Evolutionary conservation across 257 asterid genomes (phyloP).

Genomic region (Asclepias syriaca): DNA sequence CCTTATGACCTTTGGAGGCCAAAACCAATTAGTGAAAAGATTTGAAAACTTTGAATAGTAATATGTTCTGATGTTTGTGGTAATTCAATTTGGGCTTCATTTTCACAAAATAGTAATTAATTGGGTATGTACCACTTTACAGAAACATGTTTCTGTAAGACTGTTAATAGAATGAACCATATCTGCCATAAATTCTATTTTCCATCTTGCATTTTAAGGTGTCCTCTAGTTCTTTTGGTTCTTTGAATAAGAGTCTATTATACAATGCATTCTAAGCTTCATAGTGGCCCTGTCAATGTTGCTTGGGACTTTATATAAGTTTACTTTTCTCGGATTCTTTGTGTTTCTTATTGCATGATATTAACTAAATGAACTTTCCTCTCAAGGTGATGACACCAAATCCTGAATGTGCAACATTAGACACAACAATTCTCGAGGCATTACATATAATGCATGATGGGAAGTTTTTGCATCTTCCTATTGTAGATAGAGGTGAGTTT

Average conservation of each 20-base stretch:
- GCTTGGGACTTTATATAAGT: not conserved
- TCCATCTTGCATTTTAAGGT: not conserved
- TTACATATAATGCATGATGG: conserved; percentile 93
- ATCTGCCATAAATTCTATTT: not conserved
- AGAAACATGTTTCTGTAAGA: not conserved
- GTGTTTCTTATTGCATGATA: not conserved
- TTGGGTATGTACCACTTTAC: not conserved
- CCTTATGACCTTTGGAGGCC: not conserved
- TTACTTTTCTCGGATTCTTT: not conserved
- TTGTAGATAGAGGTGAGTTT: conserved; percentile 69
- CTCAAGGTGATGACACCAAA: conserved; percentile 81
- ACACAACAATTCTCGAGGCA: conserved; percentile 83
- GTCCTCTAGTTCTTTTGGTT: not conserved
- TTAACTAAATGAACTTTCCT: conserved; percentile 16
- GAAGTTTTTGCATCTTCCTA: conserved; percentile 84
- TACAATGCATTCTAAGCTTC: not conserved
- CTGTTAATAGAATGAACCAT: not conserved
- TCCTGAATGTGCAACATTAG: conserved; percentile 82
- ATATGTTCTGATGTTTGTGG: not conserved
- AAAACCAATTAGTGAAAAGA: not conserved
- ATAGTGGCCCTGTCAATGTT: not conserved
- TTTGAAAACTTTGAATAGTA: not conserved
- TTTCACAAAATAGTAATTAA: not conserved
- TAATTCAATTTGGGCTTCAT: not conserved
- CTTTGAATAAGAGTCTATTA: not conserved